Conservation (phyloP, 257 asterid genomes). For the Ehretia macrophylla region DNA sequence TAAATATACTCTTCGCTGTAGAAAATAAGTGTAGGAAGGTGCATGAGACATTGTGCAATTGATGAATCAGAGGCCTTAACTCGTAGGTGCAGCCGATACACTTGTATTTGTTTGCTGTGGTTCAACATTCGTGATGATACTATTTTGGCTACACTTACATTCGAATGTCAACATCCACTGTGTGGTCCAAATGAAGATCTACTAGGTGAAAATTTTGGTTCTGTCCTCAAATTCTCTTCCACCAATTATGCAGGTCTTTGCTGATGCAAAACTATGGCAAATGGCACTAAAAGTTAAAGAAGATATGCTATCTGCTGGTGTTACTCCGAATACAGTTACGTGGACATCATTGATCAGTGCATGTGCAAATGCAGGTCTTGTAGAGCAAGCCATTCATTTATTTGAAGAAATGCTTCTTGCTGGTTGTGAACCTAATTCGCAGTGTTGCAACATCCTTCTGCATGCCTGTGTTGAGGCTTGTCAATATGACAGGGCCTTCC, state of each 20-base stretch:
- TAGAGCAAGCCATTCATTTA: conserved; percentile 62
- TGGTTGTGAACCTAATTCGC: conserved; percentile 73
- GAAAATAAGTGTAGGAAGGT: too few relatives aligned
- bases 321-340: conserved; percentile 66
- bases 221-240: conserved; percentile 14
- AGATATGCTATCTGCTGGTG: conserved; percentile 72
- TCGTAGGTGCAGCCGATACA: too few relatives aligned
- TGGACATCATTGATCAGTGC: conserved; percentile 95
- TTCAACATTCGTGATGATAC: neutral
- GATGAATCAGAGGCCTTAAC: too few relatives aligned
- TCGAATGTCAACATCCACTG: neutral
- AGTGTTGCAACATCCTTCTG: conserved; percentile 79
- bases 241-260: conserved; percentile 79
- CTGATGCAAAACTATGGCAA: conserved; percentile 90
- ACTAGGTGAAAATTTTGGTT: conserved; percentile 13
- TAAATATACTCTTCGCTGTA: too few relatives aligned
- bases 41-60: too few relatives aligned
- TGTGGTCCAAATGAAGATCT: neutral
- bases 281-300: conserved; percentile 76
- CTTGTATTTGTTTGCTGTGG: too few relatives aligned
- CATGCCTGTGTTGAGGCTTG: conserved; percentile 89
- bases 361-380: conserved; percentile 85
- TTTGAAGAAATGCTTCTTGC: conserved; percentile 87
- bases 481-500: conserved; percentile 92
- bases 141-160: neutral